Percentiles rank a stretch among this genome's conserved stretches.
Evolutionary conservation across 2,329 filamentous ascomycete genomes (phyloP).

Genomic region (Pezicula neosporulosa): DNA sequence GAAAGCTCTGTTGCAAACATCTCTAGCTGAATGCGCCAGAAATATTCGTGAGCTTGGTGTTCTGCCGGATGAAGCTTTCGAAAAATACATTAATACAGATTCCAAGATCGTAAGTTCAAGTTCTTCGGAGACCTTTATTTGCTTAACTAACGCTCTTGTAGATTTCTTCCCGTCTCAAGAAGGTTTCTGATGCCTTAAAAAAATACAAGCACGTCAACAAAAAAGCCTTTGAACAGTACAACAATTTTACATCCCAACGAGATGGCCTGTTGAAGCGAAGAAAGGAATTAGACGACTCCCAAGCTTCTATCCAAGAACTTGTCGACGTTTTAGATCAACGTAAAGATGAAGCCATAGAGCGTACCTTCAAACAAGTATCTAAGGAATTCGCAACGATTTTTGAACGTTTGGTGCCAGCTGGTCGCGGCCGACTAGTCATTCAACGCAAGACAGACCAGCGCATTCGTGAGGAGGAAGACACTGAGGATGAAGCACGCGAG

Average conservation of each 20-base stretch:
- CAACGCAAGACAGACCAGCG: conserved; percentile 81
- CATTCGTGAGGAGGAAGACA: conserved; percentile 60
- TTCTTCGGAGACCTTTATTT: neutral
- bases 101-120: conserved; percentile 62
- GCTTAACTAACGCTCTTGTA: conserved; percentile 7
- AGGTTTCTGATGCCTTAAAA: conserved; percentile 88
- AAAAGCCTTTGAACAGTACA: conserved; percentile 98
- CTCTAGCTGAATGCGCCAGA: conserved; percentile 76
- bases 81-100: conserved; percentile 82
- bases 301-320: conserved; percentile 84
- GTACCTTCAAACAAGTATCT: conserved; percentile 97
- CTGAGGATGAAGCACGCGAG: conserved; percentile 64
- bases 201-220: conserved; percentile 99
- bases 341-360: conserved; percentile 97
- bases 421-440: conserved; percentile 87
- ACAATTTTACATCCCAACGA: conserved; percentile 90
- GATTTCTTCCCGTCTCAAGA: conserved; percentile 62
- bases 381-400: conserved; percentile 92
- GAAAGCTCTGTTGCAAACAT: conserved; percentile 73
- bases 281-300: conserved; percentile 81
- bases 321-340: conserved; percentile 90
- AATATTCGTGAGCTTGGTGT: conserved; percentile 93
- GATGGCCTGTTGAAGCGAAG: conserved; percentile 82
- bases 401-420: conserved; percentile 89
- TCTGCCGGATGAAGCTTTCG: conserved; percentile 88